Percentiles rank a stretch among this genome's conserved stretches.
Conservation (phyloP, 2,329 filamentous ascomycete species). For the Botrytis hyacinthi region DNA sequence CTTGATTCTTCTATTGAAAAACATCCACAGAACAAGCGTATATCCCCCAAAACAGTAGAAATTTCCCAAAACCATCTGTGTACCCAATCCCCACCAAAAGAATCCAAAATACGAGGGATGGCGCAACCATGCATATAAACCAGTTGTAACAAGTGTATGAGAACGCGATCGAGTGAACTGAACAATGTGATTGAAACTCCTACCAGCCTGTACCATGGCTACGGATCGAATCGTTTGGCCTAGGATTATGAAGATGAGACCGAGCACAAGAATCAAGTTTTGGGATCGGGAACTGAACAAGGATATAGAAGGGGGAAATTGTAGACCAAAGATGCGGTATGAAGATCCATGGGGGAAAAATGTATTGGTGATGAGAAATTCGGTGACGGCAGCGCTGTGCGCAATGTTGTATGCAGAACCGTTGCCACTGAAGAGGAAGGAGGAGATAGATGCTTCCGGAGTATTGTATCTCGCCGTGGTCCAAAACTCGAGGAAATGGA, state of each 20-base stretch:
- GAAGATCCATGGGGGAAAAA: conserved; percentile 48
- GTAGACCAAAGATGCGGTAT: background rate
- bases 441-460: conserved; percentile 64
- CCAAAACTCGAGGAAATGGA: conserved; percentile 97
- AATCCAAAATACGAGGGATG: conserved; percentile 98
- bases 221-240: conserved; percentile 76
- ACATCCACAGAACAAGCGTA: conserved; percentile 73
- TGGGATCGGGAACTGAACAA: conserved; percentile 29
- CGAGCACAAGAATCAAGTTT: conserved; percentile 48
- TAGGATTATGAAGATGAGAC: conserved; percentile 60
- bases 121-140: conserved; percentile 72
- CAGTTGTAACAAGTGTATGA: conserved; percentile 79
- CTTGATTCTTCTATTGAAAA: conserved; percentile 73
- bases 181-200: conserved; percentile 88
- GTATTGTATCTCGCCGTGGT: conserved; percentile 85
- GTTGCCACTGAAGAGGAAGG: conserved; percentile 83
- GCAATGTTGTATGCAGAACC: conserved; percentile 82
- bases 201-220: conserved; percentile 86
- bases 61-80: conserved; percentile 88
- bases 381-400: conserved; percentile 69
- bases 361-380: conserved; percentile 63
- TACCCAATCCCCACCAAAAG: conserved; percentile 97
- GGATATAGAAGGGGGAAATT: background rate
- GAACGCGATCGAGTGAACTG: conserved; percentile 65
- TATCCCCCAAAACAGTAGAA: conserved; percentile 73